Conservation (phyloP, 345 rosid genomes). For the Erysimum cheiranthoides region DNA sequence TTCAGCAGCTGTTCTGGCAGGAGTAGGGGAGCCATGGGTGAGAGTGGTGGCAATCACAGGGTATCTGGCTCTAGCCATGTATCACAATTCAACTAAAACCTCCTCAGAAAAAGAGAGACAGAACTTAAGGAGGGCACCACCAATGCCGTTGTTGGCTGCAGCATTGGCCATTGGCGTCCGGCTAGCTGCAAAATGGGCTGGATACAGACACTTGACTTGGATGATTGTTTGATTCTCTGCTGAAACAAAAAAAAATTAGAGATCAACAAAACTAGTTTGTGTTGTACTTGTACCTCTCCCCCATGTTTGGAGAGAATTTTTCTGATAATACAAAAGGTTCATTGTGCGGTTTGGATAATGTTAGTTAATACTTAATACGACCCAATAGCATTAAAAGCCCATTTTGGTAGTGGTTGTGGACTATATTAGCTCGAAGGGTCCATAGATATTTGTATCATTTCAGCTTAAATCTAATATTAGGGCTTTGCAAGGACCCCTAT, state of each 20-base stretch:
- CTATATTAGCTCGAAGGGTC: background rate
- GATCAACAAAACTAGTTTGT: slow-evolving; percentile 32
- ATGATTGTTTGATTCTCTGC: slow-evolving; percentile 61
- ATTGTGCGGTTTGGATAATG: background rate
- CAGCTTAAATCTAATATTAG: background rate
- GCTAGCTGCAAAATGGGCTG: slow-evolving; percentile 90
- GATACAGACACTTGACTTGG: slow-evolving; percentile 91
- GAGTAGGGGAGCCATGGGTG: slow-evolving; percentile 93
- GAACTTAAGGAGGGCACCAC: slow-evolving; percentile 56
- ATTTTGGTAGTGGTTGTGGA: background rate
- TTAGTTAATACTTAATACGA: background rate
- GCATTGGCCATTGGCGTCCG: slow-evolving; percentile 85
- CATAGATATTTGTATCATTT: background rate
- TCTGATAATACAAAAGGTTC: background rate
- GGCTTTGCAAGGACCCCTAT: slow-evolving; percentile 28
- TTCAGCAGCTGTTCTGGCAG: slow-evolving; percentile 77
- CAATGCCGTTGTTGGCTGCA: slow-evolving; percentile 66
- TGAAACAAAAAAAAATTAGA: slow-evolving; percentile 20
- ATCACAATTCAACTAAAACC: slow-evolving; percentile 58
- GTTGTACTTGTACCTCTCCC: slow-evolving; percentile 11
- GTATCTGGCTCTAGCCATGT: slow-evolving; percentile 70
- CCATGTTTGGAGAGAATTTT: background rate
- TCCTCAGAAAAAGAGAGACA: slow-evolving; percentile 54
- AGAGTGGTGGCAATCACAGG: slow-evolving; percentile 61
- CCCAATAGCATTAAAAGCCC: background rate